phyloP scores from a whole-genome alignment of 306 rosid species.

The Crataegus laevigata region DNA sequence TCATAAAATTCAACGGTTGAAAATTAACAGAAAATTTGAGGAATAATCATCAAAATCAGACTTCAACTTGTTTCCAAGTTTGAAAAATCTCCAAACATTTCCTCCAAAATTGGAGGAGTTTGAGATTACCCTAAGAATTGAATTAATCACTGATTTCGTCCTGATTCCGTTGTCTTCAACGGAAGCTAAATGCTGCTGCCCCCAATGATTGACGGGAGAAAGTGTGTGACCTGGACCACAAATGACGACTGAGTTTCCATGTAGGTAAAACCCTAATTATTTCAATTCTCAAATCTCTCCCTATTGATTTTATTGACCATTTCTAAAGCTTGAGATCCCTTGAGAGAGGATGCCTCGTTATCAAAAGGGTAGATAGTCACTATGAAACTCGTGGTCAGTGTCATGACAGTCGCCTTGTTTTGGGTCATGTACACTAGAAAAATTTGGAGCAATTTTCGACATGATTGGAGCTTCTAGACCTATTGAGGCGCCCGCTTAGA shows the following conservation, averaged over 20 bases:
- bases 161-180: neutral
- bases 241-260: neutral
- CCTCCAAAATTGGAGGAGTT: neutral
- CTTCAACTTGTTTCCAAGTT: neutral
- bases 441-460: no score
- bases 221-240: neutral
- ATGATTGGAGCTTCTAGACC: no score
- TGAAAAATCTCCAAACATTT: neutral
- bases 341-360: neutral
- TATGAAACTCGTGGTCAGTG: no score
- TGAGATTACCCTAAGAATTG: neutral
- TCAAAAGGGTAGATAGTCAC: neutral
- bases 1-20: no score
- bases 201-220: neutral
- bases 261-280: neutral
- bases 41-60: neutral
- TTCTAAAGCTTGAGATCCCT: neutral
- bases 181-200: neutral
- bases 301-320: no score
- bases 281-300: neutral
- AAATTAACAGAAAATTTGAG: neutral
- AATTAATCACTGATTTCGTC: neutral
- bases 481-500: no score
- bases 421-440: no score
- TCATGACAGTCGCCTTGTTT: no score